phyloP scores from a whole-genome alignment of 805 yeast genomes.

The Yarrowia hollandica region DNA sequence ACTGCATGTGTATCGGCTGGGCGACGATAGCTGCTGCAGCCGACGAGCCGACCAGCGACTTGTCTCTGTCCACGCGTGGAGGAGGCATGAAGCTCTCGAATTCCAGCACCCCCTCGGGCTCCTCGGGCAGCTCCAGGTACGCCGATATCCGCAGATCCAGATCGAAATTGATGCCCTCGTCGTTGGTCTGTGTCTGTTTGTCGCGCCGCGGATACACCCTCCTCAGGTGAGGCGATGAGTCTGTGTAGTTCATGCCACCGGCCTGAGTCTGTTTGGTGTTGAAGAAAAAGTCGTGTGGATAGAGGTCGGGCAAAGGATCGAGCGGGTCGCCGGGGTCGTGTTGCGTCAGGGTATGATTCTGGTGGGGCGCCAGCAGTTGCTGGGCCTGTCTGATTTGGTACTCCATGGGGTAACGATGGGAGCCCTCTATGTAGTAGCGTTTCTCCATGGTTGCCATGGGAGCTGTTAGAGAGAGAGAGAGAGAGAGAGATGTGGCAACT shows the following conservation, averaged over 20 bases:
- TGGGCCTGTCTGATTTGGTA: constrained; percentile 28
- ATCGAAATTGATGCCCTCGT: constrained; percentile 28
- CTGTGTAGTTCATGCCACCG: constrained; percentile 27
- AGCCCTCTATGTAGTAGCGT: constrained; percentile 25
- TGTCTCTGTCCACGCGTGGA: constrained; percentile 8
- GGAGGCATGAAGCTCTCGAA: constrained; percentile 25
- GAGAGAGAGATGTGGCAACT: neutral
- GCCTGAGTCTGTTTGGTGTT: constrained; percentile 17
- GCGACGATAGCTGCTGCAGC: neutral
- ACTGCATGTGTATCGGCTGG: constrained; percentile 15
- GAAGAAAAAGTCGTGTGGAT: constrained; percentile 25
- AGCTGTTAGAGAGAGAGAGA: neutral
- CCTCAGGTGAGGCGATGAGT: constrained; percentile 12
- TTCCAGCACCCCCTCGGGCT: constrained; percentile 16
- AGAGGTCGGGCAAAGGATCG: constrained; percentile 21
- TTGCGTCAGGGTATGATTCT: constrained; percentile 21
- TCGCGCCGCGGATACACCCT: constrained; percentile 27
- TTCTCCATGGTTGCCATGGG: constrained; percentile 21
- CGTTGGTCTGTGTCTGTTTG: constrained; percentile 27
- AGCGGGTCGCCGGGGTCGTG: constrained; percentile 24
- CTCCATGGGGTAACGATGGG: constrained; percentile 27
- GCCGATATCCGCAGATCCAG: constrained; percentile 29
- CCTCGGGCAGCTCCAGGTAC: constrained; percentile 27
- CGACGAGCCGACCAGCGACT: neutral
- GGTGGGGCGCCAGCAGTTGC: constrained; percentile 27